Conservation (phyloP, 495 filamentous ascomycete genomes). For the Annulohypoxylon maeteangense region DNA sequence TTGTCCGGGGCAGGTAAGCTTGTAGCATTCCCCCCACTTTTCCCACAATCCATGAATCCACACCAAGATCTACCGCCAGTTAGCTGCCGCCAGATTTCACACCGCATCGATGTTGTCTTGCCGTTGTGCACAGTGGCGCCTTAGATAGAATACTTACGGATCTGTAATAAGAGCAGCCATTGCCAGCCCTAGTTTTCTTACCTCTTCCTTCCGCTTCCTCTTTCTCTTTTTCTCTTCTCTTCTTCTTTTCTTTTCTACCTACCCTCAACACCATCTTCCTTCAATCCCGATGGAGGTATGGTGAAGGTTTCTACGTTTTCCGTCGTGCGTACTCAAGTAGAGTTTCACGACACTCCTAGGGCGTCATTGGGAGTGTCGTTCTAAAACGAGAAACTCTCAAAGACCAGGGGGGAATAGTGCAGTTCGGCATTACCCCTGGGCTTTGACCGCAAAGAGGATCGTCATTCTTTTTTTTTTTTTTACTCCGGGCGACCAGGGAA, state of each 20-base stretch:
- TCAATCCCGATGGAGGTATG: slow-evolving; percentile 27
- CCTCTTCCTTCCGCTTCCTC: slow-evolving; percentile 16
- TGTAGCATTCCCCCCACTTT: slow-evolving; percentile 28
- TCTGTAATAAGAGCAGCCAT: background rate
- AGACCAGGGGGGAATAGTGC: slow-evolving; percentile 35
- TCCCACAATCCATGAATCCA: slow-evolving; percentile 11
- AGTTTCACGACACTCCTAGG: slow-evolving; percentile 30
- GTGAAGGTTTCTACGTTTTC: slow-evolving; percentile 27
- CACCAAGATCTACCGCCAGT: slow-evolving; percentile 39
- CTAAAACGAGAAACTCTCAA: slow-evolving; percentile 33
- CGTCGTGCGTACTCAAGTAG: slow-evolving; percentile 15
- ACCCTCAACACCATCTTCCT: slow-evolving; percentile 34
- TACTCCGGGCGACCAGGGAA: slow-evolving; percentile 8
- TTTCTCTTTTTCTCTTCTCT: background rate
- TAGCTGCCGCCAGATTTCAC: slow-evolving; percentile 43
- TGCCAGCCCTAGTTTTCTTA: slow-evolving; percentile 7
- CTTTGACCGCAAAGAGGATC: slow-evolving; percentile 17
- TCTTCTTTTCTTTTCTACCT: slow-evolving; percentile 6
- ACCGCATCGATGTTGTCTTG: slow-evolving; percentile 36
- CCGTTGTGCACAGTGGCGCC: slow-evolving; percentile 20
- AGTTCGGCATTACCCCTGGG: slow-evolving; percentile 40
- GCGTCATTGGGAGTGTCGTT: slow-evolving; percentile 31
- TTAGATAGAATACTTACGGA: slow-evolving; percentile 29
- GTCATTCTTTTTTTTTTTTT: slow-evolving; percentile 35
- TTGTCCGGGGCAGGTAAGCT: background rate